Percentiles rank a stretch among this genome's conserved stretches.
Evolutionary conservation across 2,329 filamentous ascomycete genomes (phyloP).

Genomic region (Delphinella strobiligena): DNA sequence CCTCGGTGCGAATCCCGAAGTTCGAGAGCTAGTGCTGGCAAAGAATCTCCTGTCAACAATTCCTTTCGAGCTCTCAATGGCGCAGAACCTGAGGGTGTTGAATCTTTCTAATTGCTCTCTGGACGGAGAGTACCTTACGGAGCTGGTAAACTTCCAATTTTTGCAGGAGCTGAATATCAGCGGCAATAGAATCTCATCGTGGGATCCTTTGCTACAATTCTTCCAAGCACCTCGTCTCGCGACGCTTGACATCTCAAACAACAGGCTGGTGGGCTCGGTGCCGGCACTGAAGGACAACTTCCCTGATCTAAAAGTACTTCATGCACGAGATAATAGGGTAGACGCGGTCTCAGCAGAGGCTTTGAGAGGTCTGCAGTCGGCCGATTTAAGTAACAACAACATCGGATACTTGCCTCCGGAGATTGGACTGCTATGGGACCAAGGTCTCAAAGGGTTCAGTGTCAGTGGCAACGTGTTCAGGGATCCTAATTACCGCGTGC

Average conservation of each 20-base stretch:
- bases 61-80: conserved; percentile 58
- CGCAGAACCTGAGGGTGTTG: conserved; percentile 47
- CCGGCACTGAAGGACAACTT: conserved; percentile 56
- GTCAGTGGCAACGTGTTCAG: conserved; percentile 79
- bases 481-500: conserved; percentile 70
- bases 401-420: conserved; percentile 70
- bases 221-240: conserved; percentile 65
- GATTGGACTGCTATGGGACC: conserved; percentile 63
- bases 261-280: conserved; percentile 58
- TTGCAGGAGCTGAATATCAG: conserved; percentile 68
- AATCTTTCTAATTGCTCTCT: conserved; percentile 31
- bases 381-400: conserved; percentile 77
- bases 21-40: conserved; percentile 54
- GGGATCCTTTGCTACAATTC: conserved; percentile 52
- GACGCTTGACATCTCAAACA: conserved; percentile 70
- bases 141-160: conserved; percentile 47
- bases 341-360: conserved; percentile 54
- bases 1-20: conserved; percentile 29
- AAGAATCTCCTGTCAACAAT: conserved; percentile 64
- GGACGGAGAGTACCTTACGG: conserved; percentile 53
- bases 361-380: conserved; percentile 59
- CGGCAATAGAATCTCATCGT: conserved; percentile 59
- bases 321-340: conserved; percentile 71
- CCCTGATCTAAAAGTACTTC: conserved; percentile 56
- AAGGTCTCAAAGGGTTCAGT: conserved; percentile 54